A percentile compares a stretch with the other conserved stretches of the same genome.
Evolutionary conservation across 345 rosid species (phyloP).

Genomic region (Eucalyptus cladocalyx): DNA sequence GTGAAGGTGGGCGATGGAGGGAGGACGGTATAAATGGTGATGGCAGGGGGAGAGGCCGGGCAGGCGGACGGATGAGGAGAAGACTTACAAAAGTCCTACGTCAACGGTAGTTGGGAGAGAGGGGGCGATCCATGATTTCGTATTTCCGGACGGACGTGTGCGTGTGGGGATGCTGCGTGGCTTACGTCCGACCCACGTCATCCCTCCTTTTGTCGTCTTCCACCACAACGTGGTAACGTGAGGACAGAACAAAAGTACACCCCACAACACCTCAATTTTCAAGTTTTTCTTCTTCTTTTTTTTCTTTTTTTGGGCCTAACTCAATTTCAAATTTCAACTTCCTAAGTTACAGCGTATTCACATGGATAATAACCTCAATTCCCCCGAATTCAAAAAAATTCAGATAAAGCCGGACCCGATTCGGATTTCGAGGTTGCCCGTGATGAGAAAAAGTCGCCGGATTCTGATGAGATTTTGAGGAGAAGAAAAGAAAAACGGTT

Average conservation of each 20-base stretch:
- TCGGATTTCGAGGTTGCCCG: not conserved
- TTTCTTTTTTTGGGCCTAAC: too few relatives aligned
- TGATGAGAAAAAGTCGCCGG: not conserved
- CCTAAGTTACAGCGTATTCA: too few relatives aligned
- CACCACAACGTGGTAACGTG: not conserved
- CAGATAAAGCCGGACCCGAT: not conserved
- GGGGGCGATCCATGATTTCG: not conserved
- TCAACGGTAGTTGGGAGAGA: conserved; percentile 18
- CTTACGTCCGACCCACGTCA: not conserved
- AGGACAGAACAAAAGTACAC: not conserved
- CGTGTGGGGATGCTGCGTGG: not conserved
- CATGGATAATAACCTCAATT: not conserved
- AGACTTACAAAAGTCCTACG: conserved; percentile 13
- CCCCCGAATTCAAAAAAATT: not conserved
- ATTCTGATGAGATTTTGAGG: not conserved
- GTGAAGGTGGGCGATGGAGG: not conserved
- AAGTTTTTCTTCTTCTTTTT: too few relatives aligned
- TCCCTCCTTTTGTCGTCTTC: not conserved
- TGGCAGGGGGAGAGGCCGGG: not conserved
- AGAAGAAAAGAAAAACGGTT: not conserved
- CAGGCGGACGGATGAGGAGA: not conserved
- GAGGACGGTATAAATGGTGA: not conserved
- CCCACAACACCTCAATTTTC: too few relatives aligned
- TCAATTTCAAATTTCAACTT: too few relatives aligned
- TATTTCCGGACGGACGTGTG: not conserved